A percentile compares a stretch with the other conserved stretches of the same genome.
Evolutionary conservation across 2,329 filamentous ascomycete species (phyloP).

Genomic region (Pestalotiopsis sp.): DNA sequence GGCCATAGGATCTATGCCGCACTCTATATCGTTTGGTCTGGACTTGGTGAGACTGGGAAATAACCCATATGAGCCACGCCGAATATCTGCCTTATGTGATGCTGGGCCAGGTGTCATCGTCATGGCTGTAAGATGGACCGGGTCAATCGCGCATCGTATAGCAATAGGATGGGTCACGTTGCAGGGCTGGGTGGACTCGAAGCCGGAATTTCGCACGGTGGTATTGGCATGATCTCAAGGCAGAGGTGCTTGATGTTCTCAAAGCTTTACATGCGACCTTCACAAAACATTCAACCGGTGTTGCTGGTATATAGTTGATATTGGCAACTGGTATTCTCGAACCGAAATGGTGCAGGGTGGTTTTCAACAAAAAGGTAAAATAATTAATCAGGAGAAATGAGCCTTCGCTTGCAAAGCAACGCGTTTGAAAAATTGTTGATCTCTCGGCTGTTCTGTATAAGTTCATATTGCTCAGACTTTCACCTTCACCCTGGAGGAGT

Average conservation of each 20-base stretch:
- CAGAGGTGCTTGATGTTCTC: too few relatives aligned
- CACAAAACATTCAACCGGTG: too few relatives aligned
- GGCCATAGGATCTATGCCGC: background rate
- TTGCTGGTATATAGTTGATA: too few relatives aligned
- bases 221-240: background rate
- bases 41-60: too few relatives aligned
- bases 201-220: background rate
- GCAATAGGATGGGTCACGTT: background rate
- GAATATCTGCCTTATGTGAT: too few relatives aligned
- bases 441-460: background rate
- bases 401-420: background rate
- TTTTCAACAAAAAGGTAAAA: background rate
- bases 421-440: background rate
- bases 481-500: too few relatives aligned
- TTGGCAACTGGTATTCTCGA: too few relatives aligned
- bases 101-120: background rate
- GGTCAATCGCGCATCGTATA: background rate
- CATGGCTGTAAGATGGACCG: background rate
- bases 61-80: too few relatives aligned
- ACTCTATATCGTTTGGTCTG: rapidly evolving
- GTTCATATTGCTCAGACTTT: too few relatives aligned
- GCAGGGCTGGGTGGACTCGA: background rate
- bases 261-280: too few relatives aligned
- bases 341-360: background rate
- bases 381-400: background rate